A percentile compares a stretch with the other conserved stretches of the same genome.
phyloP scores from a whole-genome alignment of 768 basidiomycete species.

The Nevesoporus exiguus region DNA sequence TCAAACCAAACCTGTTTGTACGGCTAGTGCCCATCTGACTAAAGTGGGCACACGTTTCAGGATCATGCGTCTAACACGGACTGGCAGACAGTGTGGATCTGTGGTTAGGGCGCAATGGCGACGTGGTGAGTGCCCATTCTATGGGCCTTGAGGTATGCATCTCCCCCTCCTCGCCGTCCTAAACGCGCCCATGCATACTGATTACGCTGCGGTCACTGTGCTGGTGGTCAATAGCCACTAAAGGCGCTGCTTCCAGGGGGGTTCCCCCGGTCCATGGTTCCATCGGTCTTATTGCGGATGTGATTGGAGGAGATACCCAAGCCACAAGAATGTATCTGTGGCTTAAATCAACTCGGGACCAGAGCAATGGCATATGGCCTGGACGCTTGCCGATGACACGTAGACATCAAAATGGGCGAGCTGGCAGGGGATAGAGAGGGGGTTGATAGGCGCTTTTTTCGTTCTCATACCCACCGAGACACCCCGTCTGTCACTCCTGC shows the following conservation, averaged over 20 bases:
- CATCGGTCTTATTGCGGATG: constrained; percentile 1
- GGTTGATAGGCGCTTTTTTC: too few relatives aligned
- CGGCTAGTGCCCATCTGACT: constrained; percentile 5
- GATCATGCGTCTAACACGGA: constrained; percentile 11
- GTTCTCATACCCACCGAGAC: background rate
- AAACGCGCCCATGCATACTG: background rate
- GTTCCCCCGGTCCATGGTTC: background rate
- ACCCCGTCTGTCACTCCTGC: background rate
- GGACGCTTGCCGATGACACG: background rate
- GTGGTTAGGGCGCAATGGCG: constrained; percentile 13
- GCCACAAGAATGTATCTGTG: constrained; percentile 17
- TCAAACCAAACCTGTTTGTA: background rate
- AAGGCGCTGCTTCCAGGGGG: background rate
- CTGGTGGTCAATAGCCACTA: background rate
- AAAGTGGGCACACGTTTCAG: constrained; percentile 15
- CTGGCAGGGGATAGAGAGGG: background rate
- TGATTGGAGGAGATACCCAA: background rate
- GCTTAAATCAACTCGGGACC: constrained; percentile 2
- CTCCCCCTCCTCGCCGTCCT: background rate
- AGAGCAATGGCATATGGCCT: background rate
- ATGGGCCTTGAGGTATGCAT: constrained; percentile 7
- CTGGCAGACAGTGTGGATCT: background rate
- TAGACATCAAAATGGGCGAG: background rate
- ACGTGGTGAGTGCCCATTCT: constrained; percentile 4
- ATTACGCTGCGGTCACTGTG: constrained; percentile 2